These are phyloP conservation scores for Flaveria sonorensis DNA, from an alignment of 129 eudicot species.

Conservation along the genomic window DNA sequence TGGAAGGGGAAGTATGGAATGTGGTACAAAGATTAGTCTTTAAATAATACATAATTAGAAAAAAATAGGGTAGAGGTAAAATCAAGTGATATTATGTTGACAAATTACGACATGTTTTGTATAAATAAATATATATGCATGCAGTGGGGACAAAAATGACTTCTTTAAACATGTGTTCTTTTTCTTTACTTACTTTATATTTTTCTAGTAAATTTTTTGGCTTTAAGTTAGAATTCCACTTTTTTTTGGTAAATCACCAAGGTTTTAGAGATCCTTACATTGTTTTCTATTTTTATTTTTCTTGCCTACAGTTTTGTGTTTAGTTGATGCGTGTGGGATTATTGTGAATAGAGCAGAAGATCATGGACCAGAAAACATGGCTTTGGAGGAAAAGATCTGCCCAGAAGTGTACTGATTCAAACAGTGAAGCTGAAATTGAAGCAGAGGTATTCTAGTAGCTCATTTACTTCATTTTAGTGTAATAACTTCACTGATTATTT, in stretches of 20 bases:
- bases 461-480: constrained; percentile 24
- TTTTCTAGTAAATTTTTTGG: constrained; percentile 3
- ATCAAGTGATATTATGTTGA: constrained; percentile 24
- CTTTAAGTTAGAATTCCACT: constrained; percentile 17
- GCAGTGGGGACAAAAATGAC: constrained; percentile 25
- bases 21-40: background rate
- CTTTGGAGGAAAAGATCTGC: constrained; percentile 67
- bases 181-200: background rate
- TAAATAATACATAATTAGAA: background rate
- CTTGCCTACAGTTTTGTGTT: background rate
- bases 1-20: background rate
- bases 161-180: constrained; percentile 9
- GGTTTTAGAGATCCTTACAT: background rate
- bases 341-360: constrained; percentile 25
- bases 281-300: background rate
- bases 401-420: constrained; percentile 65
- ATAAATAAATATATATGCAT: constrained; percentile 13
- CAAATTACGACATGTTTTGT: constrained; percentile 7
- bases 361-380: constrained; percentile 87
- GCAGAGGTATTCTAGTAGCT: constrained; percentile 55
- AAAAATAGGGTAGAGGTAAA: constrained; percentile 11
- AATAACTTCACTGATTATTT: constrained; percentile 6
- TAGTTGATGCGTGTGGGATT: constrained; percentile 22
- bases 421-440: constrained; percentile 40
- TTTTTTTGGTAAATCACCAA: constrained; percentile 1